A percentile compares a stretch with the other conserved stretches of the same genome.
Evolutionary conservation across 371 early-diverging fungal species (phyloP).

Genomic region (Thermomucor indicae-seudaticae): DNA sequence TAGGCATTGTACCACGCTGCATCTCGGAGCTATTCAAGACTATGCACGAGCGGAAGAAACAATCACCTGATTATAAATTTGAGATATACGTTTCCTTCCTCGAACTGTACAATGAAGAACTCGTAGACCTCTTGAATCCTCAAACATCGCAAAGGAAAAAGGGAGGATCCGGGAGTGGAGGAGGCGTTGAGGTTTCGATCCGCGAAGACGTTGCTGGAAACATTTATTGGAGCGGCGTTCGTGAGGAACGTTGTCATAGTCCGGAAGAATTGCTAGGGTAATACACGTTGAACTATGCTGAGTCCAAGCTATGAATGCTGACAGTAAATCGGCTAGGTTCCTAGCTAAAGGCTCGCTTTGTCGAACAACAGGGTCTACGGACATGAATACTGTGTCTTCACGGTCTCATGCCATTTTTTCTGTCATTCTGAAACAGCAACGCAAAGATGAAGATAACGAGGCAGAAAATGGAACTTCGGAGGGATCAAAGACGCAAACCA

Average conservation of each 20-base stretch:
- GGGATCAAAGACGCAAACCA: no score
- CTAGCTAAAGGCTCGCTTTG: conserved; percentile 77
- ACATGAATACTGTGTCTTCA: conserved; percentile 97
- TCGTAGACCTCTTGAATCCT: conserved; percentile 77
- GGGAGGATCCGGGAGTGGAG: neutral
- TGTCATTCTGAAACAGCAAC: conserved; percentile 64
- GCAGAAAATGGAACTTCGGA: no score
- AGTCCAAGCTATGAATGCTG: neutral
- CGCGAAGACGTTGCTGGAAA: conserved; percentile 92
- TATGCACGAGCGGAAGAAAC: conserved; percentile 23
- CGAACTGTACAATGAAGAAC: conserved; percentile 98
- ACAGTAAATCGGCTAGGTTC: conserved; percentile 10
- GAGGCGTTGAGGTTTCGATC: conserved; percentile 46
- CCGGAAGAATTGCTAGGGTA: conserved; percentile 73
- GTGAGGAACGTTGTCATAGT: conserved; percentile 71
- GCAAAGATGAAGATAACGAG: conserved; percentile 8
- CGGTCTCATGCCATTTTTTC: conserved; percentile 99
- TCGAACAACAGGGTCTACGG: conserved; percentile 94
- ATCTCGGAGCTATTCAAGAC: conserved; percentile 60
- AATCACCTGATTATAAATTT: conserved; percentile 36
- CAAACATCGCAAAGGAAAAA: conserved; percentile 15
- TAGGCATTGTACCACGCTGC: conserved; percentile 88
- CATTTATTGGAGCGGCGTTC: conserved; percentile 87
- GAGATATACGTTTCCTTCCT: conserved; percentile 77
- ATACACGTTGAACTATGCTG: neutral